Evolutionary conservation across 1,284 basidiomycete genomes (phyloP), one percentile per base, ranked within the genome.

Genomic region (Cutaneotrichosporon sp.): DNA sequence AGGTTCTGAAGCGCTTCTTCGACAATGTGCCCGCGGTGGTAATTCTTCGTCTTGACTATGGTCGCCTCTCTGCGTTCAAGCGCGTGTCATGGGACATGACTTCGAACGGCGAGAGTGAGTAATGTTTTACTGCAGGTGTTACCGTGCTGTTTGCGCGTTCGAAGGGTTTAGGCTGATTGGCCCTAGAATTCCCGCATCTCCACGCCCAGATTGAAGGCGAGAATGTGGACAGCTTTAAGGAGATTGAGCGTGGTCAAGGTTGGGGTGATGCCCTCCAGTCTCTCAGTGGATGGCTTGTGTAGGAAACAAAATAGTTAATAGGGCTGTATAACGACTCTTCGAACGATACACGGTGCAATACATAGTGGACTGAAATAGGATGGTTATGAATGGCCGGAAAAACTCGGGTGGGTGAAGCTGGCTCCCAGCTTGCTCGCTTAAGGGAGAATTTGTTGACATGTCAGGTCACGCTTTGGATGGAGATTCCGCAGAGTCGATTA

Each of bases 1-100:
- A 73, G 37, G 84, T 82, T 9, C 68, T 84, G 19, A 74, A 78
- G 35, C 72, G 72, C 34, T 85, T 83, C 75, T 86, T 84, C 68
- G 63, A 76, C 20, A 65, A 73, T 45, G 61, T 61, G 24, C 58
- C 68, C 6, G 58, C 62, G 20, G 76, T 85, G 43, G 78, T 78
- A 55, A 62, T 84, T 12, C 68, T 84, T 33, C 77, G 78, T n/a
- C 61, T 82, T 17, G 69, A 73, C 52, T 54, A 55, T n/a, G 68
- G 49, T 8, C 56, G 63, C 26, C 51, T 73, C 19, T 54, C 54
- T 19, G 61, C 64, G 1, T 71, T 64, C 59, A 69, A 68, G 52
- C 61, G 65, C 35, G 54, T 73, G 16, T 44, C 48, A 29, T 73
- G 70, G 71, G 62, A 65, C 16, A 52, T 54, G 51, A 49, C 52